A percentile compares a stretch with the other conserved stretches of the same genome.
These are phyloP conservation scores for Diplodia intermedia DNA, from an alignment of 2,329 filamentous ascomycete species.

Conservation along the genomic window DNA sequence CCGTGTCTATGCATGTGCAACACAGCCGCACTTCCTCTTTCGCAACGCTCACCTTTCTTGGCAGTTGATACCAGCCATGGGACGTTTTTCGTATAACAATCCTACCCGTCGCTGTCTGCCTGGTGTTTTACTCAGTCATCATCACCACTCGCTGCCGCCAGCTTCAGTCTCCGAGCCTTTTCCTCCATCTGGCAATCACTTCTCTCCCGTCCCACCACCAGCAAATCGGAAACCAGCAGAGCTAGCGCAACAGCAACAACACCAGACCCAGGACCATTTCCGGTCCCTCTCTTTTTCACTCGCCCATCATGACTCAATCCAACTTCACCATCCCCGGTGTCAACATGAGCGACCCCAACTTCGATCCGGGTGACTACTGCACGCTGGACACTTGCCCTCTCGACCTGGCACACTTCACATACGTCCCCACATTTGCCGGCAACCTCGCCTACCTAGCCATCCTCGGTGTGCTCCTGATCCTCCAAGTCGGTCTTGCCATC, in stretches of 20 bases:
- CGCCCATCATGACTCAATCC: neutral
- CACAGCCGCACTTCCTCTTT: neutral
- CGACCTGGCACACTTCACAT: conserved; percentile 59
- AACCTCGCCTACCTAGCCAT: conserved; percentile 62
- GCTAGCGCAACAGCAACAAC: neutral
- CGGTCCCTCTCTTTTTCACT: neutral
- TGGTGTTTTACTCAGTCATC: neutral
- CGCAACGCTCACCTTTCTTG: neutral
- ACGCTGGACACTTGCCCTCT: conserved; percentile 53
- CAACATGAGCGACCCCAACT: neutral
- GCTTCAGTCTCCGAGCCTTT: neutral
- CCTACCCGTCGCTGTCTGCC: neutral
- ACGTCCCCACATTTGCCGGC: conserved; percentile 59
- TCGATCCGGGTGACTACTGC: conserved; percentile 11
- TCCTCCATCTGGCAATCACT: neutral
- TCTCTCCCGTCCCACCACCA: neutral
- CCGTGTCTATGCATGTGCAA: neutral
- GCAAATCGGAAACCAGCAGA: neutral
- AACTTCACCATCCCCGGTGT: neutral
- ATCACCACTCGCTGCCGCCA: neutral
- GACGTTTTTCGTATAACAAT: neutral
- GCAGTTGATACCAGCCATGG: neutral
- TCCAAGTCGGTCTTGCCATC: conserved; percentile 58
- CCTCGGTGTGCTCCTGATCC: conserved; percentile 57
- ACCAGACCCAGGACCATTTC: neutral